Evolutionary conservation across 345 rosid genomes (phyloP).

Genomic region (Angophora floribunda): DNA sequence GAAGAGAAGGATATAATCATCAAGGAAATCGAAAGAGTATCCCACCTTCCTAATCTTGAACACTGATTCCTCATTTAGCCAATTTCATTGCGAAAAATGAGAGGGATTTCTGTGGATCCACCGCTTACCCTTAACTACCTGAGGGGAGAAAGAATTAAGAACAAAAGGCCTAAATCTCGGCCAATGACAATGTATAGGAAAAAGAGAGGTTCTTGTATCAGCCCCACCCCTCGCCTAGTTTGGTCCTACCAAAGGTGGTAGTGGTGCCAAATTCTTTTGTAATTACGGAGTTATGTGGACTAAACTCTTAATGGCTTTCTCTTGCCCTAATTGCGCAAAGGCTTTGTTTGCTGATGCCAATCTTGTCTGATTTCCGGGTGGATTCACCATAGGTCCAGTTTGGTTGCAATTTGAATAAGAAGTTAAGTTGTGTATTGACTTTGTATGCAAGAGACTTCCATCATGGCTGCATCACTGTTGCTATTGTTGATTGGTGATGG

Average conservation of each 20-base stretch:
- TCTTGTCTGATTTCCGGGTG: neutral
- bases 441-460: neutral
- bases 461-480: neutral
- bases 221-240: neutral
- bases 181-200: neutral
- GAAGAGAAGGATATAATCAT: slow-evolving; percentile 93
- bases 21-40: slow-evolving; percentile 62
- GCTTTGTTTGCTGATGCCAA: neutral
- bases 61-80: slow-evolving; percentile 2
- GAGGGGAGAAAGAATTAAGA: neutral
- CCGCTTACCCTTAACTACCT: neutral
- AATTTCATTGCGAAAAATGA: neutral
- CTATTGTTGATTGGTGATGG: neutral
- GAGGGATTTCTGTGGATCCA: neutral
- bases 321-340: neutral
- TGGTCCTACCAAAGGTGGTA: neutral
- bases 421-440: neutral
- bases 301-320: neutral
- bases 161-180: neutral
- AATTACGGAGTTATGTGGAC: neutral
- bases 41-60: slow-evolving; percentile 28
- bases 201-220: neutral
- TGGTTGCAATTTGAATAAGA: neutral
- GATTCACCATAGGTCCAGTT: neutral
- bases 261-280: neutral